Evolutionary conservation across 2,329 filamentous ascomycete species (phyloP).

Genomic region (Rutstroemia sp.): DNA sequence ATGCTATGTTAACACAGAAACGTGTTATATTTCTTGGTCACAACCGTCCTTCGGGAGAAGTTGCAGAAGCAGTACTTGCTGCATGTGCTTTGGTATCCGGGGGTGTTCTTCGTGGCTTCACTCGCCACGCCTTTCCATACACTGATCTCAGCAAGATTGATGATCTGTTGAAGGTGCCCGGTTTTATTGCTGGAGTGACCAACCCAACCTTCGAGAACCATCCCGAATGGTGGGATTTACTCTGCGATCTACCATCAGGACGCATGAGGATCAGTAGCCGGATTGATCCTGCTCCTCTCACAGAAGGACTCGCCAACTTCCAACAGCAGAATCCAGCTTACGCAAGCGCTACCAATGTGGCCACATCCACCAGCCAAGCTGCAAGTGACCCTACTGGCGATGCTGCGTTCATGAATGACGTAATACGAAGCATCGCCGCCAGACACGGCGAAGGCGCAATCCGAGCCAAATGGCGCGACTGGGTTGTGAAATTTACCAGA

Average conservation of each 20-base stretch:
- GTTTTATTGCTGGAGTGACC: constrained; percentile 95
- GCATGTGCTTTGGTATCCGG: constrained; percentile 91
- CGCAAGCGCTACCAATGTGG: constrained; percentile 41
- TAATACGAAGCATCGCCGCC: constrained; percentile 74
- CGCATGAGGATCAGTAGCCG: constrained; percentile 89
- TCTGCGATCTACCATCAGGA: constrained; percentile 88
- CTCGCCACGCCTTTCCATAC: constrained; percentile 93
- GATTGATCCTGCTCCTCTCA: constrained; percentile 73
- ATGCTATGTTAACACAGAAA: constrained; percentile 93
- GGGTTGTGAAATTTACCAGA: constrained; percentile 89
- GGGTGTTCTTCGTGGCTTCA: constrained; percentile 87
- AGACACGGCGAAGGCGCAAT: constrained; percentile 86
- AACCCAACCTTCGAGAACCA: constrained; percentile 95
- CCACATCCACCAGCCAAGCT: constrained; percentile 23
- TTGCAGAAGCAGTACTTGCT: constrained; percentile 96
- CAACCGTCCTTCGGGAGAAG: constrained; percentile 89
- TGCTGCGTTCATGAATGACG: constrained; percentile 77
- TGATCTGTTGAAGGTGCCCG: constrained; percentile 88
- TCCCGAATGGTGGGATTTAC: constrained; percentile 95
- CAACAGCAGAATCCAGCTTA: constrained; percentile 66
- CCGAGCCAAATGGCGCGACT: constrained; percentile 86
- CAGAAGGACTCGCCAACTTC: constrained; percentile 82
- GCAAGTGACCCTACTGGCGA: constrained; percentile 73
- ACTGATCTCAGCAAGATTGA: constrained; percentile 98
- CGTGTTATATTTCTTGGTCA: constrained; percentile 92